Evolutionary conservation across 2,329 filamentous ascomycete genomes (phyloP).

Genomic region (Lachnellula suecica): DNA sequence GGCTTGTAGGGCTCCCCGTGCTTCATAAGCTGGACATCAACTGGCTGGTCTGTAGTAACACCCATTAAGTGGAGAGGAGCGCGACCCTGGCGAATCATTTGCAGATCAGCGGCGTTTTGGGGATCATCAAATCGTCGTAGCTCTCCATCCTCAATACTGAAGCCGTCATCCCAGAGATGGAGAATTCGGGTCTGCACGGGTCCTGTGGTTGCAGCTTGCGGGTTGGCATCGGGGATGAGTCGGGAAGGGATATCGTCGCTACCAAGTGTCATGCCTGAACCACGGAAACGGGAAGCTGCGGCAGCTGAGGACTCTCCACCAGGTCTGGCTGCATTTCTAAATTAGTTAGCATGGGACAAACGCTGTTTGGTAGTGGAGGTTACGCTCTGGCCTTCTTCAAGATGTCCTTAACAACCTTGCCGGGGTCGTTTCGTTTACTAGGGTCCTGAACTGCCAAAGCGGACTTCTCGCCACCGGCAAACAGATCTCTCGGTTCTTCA

Average conservation of each 20-base stretch:
- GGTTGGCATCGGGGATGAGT: constrained; percentile 60
- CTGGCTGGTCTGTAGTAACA: constrained; percentile 70
- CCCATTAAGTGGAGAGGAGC: constrained; percentile 78
- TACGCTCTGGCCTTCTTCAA: constrained; percentile 63
- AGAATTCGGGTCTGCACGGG: constrained; percentile 62
- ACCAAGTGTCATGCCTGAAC: constrained; percentile 73
- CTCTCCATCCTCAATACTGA: constrained; percentile 80
- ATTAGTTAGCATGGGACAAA: constrained; percentile 9
- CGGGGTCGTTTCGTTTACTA: constrained; percentile 45
- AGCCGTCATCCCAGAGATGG: constrained; percentile 81
- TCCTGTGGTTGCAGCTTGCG: constrained; percentile 27
- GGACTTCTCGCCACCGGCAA: constrained; percentile 84
- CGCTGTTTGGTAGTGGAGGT: constrained; percentile 10
- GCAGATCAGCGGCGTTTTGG: constrained; percentile 67
- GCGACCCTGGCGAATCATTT: constrained; percentile 74
- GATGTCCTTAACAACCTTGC: constrained; percentile 61
- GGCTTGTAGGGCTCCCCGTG: constrained; percentile 72
- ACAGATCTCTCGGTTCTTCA: constrained; percentile 65
- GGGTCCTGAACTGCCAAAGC: constrained; percentile 68
- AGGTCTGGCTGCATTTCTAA: constrained; percentile 60
- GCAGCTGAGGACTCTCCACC: constrained; percentile 47
- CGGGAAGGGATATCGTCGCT: constrained; percentile 74
- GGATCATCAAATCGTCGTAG: constrained; percentile 79
- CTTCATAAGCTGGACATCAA: constrained; percentile 73
- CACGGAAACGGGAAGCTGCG: constrained; percentile 58